Evolutionary conservation across 768 basidiomycete genomes (phyloP).

Genomic region (Nevesoporus exiguus): DNA sequence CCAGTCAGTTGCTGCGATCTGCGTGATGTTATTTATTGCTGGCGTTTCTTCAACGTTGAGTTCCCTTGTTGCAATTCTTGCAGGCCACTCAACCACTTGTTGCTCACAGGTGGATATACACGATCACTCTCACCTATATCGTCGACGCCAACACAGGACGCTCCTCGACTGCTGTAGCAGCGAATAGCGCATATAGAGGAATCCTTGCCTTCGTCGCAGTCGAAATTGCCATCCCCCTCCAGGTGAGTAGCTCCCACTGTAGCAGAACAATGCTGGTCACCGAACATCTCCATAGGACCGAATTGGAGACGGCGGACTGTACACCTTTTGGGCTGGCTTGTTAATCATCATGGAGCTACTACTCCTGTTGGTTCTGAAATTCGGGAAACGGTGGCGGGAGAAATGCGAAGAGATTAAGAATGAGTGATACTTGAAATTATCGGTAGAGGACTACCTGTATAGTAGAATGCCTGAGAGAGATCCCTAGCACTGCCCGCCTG

Average conservation of each 20-base stretch:
- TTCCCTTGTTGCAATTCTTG: neutral
- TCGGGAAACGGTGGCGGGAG: constrained; percentile 60
- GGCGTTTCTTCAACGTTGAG: constrained; percentile 56
- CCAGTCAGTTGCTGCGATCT: constrained; percentile 63
- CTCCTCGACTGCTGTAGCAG: constrained; percentile 72
- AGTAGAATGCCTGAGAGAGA: neutral
- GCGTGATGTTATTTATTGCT: constrained; percentile 65
- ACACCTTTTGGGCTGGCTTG: constrained; percentile 46
- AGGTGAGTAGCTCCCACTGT: constrained; percentile 25
- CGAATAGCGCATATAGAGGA: constrained; percentile 76
- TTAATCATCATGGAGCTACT: constrained; percentile 50
- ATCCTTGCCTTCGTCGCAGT: constrained; percentile 61
- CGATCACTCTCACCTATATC: constrained; percentile 75
- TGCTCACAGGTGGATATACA: constrained; percentile 48
- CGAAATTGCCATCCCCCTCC: constrained; percentile 77
- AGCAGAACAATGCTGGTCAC: neutral
- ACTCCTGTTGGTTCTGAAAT: constrained; percentile 54
- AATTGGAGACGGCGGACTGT: constrained; percentile 31
- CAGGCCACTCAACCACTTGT: neutral
- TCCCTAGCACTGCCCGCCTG: neutral
- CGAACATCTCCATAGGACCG: constrained; percentile 10
- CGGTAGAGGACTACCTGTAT: no score
- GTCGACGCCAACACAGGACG: constrained; percentile 84
- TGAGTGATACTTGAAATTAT: neutral
- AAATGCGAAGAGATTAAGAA: constrained; percentile 44